A percentile compares a stretch with the other conserved stretches of the same genome.
Evolutionary conservation across 2,329 filamentous ascomycete species (phyloP).

Genomic region (Orbilia brochopaga): DNA sequence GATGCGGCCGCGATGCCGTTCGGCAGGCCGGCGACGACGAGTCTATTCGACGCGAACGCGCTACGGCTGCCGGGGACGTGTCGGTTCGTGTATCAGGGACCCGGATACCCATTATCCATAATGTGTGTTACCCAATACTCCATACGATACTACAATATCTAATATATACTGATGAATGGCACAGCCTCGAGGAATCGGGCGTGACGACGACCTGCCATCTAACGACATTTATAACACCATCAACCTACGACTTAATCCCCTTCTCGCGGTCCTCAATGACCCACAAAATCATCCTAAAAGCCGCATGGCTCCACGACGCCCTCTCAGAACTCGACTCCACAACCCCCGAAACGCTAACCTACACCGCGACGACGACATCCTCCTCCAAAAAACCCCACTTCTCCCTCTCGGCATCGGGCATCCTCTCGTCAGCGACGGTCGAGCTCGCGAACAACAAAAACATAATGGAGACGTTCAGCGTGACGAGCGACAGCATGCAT

Average conservation of each 20-base stretch:
- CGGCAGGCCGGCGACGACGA: slow-evolving; percentile 20
- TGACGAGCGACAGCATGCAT: slow-evolving; percentile 66
- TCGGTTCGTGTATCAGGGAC: slow-evolving; percentile 75
- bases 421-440: slow-evolving; percentile 69
- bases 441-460: slow-evolving; percentile 70
- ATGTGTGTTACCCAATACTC: slow-evolving; percentile 59
- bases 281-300: slow-evolving; percentile 89
- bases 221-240: slow-evolving; percentile 80
- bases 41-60: slow-evolving; percentile 61
- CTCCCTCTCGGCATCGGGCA: slow-evolving; percentile 70
- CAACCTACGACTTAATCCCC: slow-evolving; percentile 76
- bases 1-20: slow-evolving; percentile 57
- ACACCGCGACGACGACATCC: slow-evolving; percentile 68
- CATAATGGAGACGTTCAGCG: slow-evolving; percentile 76
- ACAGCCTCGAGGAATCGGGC: slow-evolving; percentile 75
- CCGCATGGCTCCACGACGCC: slow-evolving; percentile 62
- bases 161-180: not conserved
- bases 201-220: slow-evolving; percentile 89
- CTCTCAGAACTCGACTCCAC: slow-evolving; percentile 66
- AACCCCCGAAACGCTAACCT: slow-evolving; percentile 73
- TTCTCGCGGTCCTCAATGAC: slow-evolving; percentile 79
- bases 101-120: slow-evolving; percentile 80
- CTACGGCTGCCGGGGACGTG: slow-evolving; percentile 86
- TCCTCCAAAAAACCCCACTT: slow-evolving; percentile 72
- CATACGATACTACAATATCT: not conserved